Evolutionary conservation across 2,329 filamentous ascomycete species (phyloP).

Genomic region (Ascosphaera acerosa): DNA sequence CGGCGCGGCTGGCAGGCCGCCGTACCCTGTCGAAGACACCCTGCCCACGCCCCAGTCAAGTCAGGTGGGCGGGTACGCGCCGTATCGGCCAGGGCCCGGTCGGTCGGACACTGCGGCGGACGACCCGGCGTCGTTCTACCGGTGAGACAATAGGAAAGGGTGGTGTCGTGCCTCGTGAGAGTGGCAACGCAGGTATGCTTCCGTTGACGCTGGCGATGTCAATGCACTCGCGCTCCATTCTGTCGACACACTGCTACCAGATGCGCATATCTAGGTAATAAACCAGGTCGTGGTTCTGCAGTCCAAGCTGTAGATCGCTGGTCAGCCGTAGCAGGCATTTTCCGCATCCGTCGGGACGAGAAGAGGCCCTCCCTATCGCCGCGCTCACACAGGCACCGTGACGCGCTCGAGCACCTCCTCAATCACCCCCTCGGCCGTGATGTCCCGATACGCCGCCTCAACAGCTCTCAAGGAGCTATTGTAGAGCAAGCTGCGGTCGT

Average conservation of each 20-base stretch:
- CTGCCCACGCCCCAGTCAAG: neutral
- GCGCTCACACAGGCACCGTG: conserved; percentile 32
- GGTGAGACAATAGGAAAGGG: too few relatives aligned
- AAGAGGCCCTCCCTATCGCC: too few relatives aligned
- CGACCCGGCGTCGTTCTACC: neutral
- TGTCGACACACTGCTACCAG: too few relatives aligned
- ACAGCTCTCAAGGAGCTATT: conserved; percentile 56
- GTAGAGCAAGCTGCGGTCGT: conserved; percentile 80
- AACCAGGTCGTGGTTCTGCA: too few relatives aligned
- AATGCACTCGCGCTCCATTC: too few relatives aligned
- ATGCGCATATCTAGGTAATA: too few relatives aligned
- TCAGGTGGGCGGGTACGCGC: neutral
- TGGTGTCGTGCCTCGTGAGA: too few relatives aligned
- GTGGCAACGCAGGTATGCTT: too few relatives aligned
- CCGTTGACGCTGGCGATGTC: too few relatives aligned
- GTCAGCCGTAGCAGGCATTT: too few relatives aligned
- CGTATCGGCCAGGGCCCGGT: neutral
- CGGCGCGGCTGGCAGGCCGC: neutral
- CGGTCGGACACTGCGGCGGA: neutral
- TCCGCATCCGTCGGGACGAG: too few relatives aligned
- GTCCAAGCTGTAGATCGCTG: too few relatives aligned
- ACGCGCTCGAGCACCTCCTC: conserved; percentile 32
- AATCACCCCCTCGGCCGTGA: conserved; percentile 30
- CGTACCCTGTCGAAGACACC: neutral
- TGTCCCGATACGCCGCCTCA: conserved; percentile 34